Conservation (phyloP, 495 filamentous ascomycete species). For the Eremomyces bilateralis region DNA sequence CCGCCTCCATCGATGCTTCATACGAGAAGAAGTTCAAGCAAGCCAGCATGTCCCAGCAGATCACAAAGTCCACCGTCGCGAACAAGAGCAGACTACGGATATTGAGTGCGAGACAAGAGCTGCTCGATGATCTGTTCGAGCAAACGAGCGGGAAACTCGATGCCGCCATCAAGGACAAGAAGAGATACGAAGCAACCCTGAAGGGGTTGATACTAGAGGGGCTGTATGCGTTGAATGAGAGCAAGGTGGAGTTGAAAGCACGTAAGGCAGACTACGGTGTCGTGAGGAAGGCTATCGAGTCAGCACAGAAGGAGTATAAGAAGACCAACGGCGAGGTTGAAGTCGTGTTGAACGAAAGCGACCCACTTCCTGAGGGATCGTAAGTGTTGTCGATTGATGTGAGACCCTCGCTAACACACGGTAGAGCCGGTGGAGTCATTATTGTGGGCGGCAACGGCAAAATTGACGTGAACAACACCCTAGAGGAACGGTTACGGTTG, state of each 20-base stretch:
- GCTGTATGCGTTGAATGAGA: conserved; percentile 67
- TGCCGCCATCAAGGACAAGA: conserved; percentile 39
- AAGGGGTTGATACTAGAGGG: conserved; percentile 76
- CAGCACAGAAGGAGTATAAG: conserved; percentile 63
- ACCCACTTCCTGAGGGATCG: conserved; percentile 64
- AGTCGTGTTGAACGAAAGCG: conserved; percentile 54
- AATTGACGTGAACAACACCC: conserved; percentile 97
- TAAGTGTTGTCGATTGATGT: conserved; percentile 28
- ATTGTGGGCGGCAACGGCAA: conserved; percentile 71
- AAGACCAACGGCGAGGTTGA: conserved; percentile 39
- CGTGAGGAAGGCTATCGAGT: conserved; percentile 50
- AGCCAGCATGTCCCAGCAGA: conserved; percentile 91
- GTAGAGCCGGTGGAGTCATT: conserved; percentile 60
- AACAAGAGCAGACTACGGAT: conserved; percentile 88
- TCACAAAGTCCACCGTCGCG: conserved; percentile 76
- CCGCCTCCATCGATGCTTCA: conserved; percentile 64
- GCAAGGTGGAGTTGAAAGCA: conserved; percentile 45
- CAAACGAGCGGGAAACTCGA: conserved; percentile 43
- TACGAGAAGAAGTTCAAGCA: conserved; percentile 99
- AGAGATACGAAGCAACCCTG: conserved; percentile 49
- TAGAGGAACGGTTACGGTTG: conserved; percentile 74
- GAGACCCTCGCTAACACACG: conserved; percentile 2
- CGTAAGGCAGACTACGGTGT: conserved; percentile 59
- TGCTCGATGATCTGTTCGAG: conserved; percentile 86
- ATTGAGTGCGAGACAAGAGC: conserved; percentile 62